Conservation (phyloP, 192 early-diverging fungal species). For the Oehlia diaphana region DNA sequence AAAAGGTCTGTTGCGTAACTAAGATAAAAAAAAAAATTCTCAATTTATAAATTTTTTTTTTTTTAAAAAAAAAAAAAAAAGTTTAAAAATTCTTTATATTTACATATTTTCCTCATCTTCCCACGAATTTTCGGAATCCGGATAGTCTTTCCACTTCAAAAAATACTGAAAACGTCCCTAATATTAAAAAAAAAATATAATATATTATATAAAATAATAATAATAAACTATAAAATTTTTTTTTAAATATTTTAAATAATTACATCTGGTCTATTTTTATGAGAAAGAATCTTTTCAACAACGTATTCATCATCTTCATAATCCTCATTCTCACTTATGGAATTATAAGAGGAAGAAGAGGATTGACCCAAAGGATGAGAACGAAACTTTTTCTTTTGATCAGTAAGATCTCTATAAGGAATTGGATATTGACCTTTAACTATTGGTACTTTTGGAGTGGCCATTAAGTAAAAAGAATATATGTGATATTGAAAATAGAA, state of each 20-base stretch:
- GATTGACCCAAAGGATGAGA: background rate
- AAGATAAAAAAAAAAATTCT: background rate
- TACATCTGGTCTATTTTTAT: background rate
- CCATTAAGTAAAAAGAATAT: background rate
- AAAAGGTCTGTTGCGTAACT: background rate
- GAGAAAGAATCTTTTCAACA: conserved; percentile 1
- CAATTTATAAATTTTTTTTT: too few relatives aligned
- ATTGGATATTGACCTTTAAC: background rate
- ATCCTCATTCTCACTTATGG: background rate
- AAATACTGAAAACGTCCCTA: conserved; percentile 30
- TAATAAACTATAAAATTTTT: background rate
- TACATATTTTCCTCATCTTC: conserved; percentile 53
- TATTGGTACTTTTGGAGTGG: background rate
- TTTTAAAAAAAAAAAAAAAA: too few relatives aligned
- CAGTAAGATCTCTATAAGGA: background rate
- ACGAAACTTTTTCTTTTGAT: background rate
- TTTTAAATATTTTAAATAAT: background rate
- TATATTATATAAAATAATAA: background rate
- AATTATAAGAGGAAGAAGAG: background rate
- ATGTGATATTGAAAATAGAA: too few relatives aligned
- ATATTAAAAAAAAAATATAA: background rate
- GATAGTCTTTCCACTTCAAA: conserved; percentile 59
- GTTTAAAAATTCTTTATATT: background rate
- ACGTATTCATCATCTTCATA: background rate
- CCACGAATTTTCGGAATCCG: conserved; percentile 53